These are phyloP conservation scores for Termitomyces sp. DNA, from an alignment of 768 basidiomycete genomes.

Conservation along the genomic window DNA sequence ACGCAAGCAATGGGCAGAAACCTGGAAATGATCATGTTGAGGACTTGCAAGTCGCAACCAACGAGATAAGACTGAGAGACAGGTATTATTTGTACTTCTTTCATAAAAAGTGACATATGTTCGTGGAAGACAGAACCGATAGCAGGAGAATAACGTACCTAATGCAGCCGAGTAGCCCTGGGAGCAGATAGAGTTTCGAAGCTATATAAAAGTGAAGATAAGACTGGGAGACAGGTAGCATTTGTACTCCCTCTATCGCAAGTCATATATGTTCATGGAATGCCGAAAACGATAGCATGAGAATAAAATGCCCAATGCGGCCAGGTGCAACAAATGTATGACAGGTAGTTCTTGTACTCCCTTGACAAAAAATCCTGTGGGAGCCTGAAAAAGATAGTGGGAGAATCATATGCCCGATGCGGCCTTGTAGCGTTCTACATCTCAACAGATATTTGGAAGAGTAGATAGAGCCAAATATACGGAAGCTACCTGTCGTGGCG, in stretches of 20 bases:
- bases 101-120: background rate
- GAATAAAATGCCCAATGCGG: no score
- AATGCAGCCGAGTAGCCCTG: background rate
- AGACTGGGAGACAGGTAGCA: no score
- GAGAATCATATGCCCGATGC: background rate
- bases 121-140: background rate
- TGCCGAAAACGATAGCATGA: no score
- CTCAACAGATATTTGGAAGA: background rate
- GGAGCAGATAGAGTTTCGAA: no score
- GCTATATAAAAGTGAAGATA: no score
- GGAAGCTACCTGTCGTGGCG: no score
- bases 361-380: background rate
- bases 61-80: background rate
- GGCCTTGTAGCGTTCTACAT: background rate
- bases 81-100: background rate
- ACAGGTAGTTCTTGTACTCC: background rate
- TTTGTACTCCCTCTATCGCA: no score
- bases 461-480: no score
- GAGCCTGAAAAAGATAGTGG: background rate
- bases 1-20: background rate
- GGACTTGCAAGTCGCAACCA: background rate
- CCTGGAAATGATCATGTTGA: background rate
- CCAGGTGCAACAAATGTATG: background rate
- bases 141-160: background rate
- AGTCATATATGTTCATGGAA: no score